Conservation (phyloP, 208 protist species). For the Naegleria gruberi region DNA sequence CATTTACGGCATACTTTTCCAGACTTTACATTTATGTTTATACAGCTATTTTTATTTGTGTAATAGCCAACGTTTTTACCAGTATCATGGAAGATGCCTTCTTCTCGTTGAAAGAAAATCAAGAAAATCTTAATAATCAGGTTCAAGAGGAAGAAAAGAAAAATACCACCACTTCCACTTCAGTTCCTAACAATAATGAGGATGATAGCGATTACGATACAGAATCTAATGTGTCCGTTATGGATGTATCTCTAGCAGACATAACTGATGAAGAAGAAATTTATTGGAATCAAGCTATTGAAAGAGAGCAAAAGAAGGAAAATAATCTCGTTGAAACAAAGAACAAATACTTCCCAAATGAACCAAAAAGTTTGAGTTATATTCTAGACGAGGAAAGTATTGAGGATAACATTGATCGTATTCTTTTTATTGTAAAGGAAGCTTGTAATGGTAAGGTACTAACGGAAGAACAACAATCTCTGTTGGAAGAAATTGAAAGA, state of each 20-base stretch:
- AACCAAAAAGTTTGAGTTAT: not conserved
- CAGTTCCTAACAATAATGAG: no score
- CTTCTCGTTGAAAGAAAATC: not conserved
- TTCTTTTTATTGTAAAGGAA: not conserved
- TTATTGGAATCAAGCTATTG: not conserved
- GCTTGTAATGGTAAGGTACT: not conserved
- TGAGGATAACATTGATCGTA: not conserved
- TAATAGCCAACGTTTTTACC: not conserved
- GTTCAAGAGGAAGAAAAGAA: not conserved
- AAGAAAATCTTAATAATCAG: not conserved
- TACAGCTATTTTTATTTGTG: not conserved
- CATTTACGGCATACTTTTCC: not conserved
- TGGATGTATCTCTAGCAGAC: not conserved
- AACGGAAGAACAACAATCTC: not conserved
- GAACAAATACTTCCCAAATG: not conserved
- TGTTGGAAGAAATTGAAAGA: not conserved
- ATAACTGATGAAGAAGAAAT: not conserved
- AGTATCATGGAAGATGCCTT: not conserved
- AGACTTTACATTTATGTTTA: not conserved
- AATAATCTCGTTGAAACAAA: not conserved
- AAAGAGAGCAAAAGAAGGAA: not conserved
- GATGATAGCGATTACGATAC: no score
- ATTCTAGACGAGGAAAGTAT: not conserved
- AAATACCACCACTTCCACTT: not conserved
- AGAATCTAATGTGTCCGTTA: not conserved